Percentiles rank a stretch among this genome's conserved stretches.
Evolutionary conservation across 352 stramenopile genomes (phyloP).

Genomic region (Globisporangium middletonii): DNA sequence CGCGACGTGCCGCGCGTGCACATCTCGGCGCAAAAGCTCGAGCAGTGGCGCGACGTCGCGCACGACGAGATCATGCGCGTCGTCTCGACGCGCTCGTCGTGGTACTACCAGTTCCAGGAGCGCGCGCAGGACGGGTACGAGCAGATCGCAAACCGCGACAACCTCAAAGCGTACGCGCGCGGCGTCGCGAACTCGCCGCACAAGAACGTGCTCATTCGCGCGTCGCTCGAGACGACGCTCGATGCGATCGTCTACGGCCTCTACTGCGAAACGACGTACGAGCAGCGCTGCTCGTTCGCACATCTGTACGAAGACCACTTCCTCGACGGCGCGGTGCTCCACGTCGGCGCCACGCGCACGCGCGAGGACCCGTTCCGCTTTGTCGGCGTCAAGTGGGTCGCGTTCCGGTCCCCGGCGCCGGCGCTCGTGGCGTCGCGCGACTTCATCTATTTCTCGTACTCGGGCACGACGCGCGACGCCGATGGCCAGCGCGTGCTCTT

Average conservation of each 20-base stretch:
- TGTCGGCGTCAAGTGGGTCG: conserved; percentile 39
- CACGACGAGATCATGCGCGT: conserved; percentile 21
- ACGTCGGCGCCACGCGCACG: conserved; percentile 24
- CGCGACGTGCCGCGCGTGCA: conserved; percentile 19
- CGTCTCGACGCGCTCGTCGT: conserved; percentile 20
- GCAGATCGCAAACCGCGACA: conserved; percentile 24
- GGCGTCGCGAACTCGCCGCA: conserved; percentile 20
- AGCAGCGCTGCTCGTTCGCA: conserved; percentile 24
- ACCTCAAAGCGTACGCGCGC: conserved; percentile 26
- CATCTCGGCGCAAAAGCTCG: conserved; percentile 17
- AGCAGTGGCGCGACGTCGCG: conserved; percentile 24
- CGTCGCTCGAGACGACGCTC: conserved; percentile 32
- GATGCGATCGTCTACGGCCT: conserved; percentile 37
- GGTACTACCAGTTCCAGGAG: conserved; percentile 27
- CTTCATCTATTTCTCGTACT: conserved; percentile 38
- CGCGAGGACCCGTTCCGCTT: conserved; percentile 37
- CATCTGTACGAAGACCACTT: conserved; percentile 44
- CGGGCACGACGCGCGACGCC: conserved; percentile 23
- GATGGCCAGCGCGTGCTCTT: conserved; percentile 35
- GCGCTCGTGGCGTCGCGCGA: conserved; percentile 32
- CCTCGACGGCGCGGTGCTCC: conserved; percentile 38
- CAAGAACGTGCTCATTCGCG: conserved; percentile 18
- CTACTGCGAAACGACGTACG: conserved; percentile 32
- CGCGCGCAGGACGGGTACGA: conserved; percentile 27
- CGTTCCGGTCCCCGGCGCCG: conserved; percentile 30